phyloP scores from a whole-genome alignment of 148 eudicot genomes.

The Chenopodium suecicum region DNA sequence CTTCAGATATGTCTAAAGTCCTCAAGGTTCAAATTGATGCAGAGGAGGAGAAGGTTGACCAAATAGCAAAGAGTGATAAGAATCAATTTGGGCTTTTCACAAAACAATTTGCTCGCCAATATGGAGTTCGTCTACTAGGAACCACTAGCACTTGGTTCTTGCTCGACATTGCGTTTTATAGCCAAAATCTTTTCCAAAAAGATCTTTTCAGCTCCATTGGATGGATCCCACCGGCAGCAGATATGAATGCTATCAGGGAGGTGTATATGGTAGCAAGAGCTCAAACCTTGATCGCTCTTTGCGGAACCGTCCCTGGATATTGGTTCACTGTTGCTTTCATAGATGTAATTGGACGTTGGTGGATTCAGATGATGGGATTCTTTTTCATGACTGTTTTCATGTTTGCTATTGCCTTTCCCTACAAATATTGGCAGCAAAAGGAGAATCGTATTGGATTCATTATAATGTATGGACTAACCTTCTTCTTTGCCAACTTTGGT shows the following conservation, averaged over 20 bases:
- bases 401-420: conserved; percentile 67
- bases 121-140: conserved; percentile 60
- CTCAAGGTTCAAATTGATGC: conserved; percentile 36
- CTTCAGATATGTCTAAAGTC: conserved; percentile 53
- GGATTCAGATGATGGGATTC: conserved; percentile 60
- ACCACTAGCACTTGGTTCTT: conserved; percentile 66
- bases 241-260: conserved; percentile 60
- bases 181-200: conserved; percentile 70
- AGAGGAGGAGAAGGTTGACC: conserved; percentile 32
- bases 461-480: conserved; percentile 49
- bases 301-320: conserved; percentile 68
- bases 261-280: conserved; percentile 54
- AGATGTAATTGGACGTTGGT: conserved; percentile 52
- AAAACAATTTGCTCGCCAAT: conserved; percentile 35
- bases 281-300: conserved; percentile 60
- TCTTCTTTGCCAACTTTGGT: conserved; percentile 66
- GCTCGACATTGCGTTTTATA: conserved; percentile 72
- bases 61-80: neutral
- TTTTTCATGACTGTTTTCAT: conserved; percentile 72
- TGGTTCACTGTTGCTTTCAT: conserved; percentile 65
- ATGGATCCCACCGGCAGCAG: conserved; percentile 49
- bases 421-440: conserved; percentile 40
- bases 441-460: conserved; percentile 49
- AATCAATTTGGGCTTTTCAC: conserved; percentile 48
- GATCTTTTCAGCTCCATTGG: conserved; percentile 53